phyloP scores from a whole-genome alignment of 2,329 filamentous ascomycete species.

The Triangularia verruculosa region DNA sequence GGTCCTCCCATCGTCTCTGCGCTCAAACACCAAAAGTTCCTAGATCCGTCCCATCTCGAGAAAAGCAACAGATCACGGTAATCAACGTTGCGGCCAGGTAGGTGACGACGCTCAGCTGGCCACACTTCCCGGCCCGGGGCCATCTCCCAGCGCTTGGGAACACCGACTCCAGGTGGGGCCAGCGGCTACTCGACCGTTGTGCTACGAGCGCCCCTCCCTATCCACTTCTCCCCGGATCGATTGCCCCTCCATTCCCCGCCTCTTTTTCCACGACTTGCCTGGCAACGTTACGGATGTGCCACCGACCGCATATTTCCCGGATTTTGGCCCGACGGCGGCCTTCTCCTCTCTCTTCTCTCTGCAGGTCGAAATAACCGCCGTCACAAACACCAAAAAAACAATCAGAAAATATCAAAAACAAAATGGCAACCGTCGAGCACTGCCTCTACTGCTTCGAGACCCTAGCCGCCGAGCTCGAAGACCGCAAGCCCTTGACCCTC shows the following conservation, averaged over 20 bases:
- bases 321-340: neutral
- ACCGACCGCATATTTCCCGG: neutral
- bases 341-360: neutral
- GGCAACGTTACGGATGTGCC: conserved; percentile 6
- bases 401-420: neutral
- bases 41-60: neutral
- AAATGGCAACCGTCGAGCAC: conserved; percentile 81
- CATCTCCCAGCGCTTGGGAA: neutral
- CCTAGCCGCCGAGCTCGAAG: conserved; percentile 71
- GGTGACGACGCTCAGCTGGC: neutral
- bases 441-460: conserved; percentile 93
- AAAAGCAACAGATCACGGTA: neutral
- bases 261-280: neutral
- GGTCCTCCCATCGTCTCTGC: neutral
- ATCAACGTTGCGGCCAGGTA: neutral
- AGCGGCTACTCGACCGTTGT: neutral
- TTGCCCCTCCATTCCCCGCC: conserved; percentile 7
- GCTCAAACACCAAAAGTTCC: neutral
- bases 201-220: neutral
- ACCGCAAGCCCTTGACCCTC: conserved; percentile 65
- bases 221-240: conserved; percentile 11
- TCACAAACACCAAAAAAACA: conserved; percentile 4
- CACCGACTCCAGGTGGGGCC: conserved; percentile 7
- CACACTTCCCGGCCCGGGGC: neutral
- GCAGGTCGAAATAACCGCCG: neutral